Percentiles rank a stretch among this genome's conserved stretches.
Conservation (phyloP, 108 stramenopile genomes). For the Cyclotella cryptica region DNA sequence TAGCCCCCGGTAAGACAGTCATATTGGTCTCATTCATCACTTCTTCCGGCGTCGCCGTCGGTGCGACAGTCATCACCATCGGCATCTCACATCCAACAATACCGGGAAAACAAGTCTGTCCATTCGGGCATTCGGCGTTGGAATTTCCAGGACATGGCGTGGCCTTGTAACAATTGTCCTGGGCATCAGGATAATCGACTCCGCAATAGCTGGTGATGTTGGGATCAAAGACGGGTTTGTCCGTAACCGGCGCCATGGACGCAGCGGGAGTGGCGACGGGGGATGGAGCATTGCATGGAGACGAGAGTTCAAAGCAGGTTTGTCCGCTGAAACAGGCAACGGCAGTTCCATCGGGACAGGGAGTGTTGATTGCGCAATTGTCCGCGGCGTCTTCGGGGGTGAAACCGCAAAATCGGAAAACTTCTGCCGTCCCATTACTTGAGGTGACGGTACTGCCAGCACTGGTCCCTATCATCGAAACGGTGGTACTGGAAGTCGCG, state of each 20-base stretch:
- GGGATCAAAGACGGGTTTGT: slow-evolving; percentile 24
- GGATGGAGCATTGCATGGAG: neutral
- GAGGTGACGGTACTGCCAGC: neutral
- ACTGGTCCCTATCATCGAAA: no score
- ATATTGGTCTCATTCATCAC: slow-evolving; percentile 1
- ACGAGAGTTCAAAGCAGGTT: slow-evolving; percentile 23
- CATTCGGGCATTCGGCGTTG: slow-evolving; percentile 25
- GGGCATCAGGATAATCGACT: slow-evolving; percentile 15
- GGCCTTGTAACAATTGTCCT: slow-evolving; percentile 14
- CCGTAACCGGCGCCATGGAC: neutral
- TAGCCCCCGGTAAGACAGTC: neutral
- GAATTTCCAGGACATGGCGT: slow-evolving; percentile 16
- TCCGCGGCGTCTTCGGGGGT: slow-evolving; percentile 17
- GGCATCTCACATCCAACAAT: slow-evolving; percentile 13
- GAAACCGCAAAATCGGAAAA: slow-evolving; percentile 14
- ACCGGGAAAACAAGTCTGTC: slow-evolving; percentile 26
- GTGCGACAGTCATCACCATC: neutral
- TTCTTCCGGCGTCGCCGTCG: neutral
- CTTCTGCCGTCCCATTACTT: neutral
- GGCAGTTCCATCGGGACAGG: slow-evolving; percentile 25
- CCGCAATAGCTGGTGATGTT: slow-evolving; percentile 24
- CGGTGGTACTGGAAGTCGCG: neutral
- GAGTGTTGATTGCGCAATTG: slow-evolving; percentile 20
- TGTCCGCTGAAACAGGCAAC: slow-evolving; percentile 5
- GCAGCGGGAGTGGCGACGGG: slow-evolving; percentile 1